These are phyloP conservation scores for Boletus speciosus DNA, from an alignment of 768 basidiomycete species.

Conservation along the genomic window DNA sequence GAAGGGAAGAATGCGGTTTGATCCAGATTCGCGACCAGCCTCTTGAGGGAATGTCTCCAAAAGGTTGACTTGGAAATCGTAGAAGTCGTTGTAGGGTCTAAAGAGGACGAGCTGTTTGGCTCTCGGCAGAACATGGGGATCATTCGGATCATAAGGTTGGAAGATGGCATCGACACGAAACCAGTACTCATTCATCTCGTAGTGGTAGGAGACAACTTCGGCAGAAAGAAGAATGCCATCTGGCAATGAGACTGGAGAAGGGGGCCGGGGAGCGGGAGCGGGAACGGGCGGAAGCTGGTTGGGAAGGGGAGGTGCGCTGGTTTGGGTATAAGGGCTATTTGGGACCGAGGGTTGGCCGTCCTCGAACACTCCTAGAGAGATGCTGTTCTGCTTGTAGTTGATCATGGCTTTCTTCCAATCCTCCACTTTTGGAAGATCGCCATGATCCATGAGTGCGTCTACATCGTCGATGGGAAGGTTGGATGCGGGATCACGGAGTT, in stretches of 20 bases:
- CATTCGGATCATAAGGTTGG: slow-evolving; percentile 72
- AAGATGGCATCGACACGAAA: slow-evolving; percentile 90
- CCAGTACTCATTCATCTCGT: slow-evolving; percentile 95
- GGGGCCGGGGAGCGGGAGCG: slow-evolving; percentile 29
- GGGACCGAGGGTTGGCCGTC: slow-evolving; percentile 42
- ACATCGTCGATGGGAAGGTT: slow-evolving; percentile 76
- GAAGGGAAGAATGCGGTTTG: slow-evolving; percentile 81
- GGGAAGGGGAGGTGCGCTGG: slow-evolving; percentile 14
- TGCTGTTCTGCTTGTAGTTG: slow-evolving; percentile 93
- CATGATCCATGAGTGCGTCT: slow-evolving; percentile 74
- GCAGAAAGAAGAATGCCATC: slow-evolving; percentile 84
- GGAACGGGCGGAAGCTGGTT: slow-evolving; percentile 6
- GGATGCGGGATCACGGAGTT: slow-evolving; percentile 90
- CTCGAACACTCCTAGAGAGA: slow-evolving; percentile 91
- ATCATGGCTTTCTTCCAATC: slow-evolving; percentile 98
- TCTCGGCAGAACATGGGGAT: slow-evolving; percentile 53
- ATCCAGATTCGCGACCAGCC: slow-evolving; percentile 71
- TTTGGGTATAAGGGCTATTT: slow-evolving; percentile 39
- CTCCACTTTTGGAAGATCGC: slow-evolving; percentile 92
- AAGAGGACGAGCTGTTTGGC: slow-evolving; percentile 84
- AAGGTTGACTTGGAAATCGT: slow-evolving; percentile 91
- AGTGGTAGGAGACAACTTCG: slow-evolving; percentile 94
- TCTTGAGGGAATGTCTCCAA: slow-evolving; percentile 87
- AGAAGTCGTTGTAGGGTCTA: slow-evolving; percentile 96
- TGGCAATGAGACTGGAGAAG: slow-evolving; percentile 53